Conservation (phyloP, 2,329 filamentous ascomycete genomes). For the Apiospora koreana region DNA sequence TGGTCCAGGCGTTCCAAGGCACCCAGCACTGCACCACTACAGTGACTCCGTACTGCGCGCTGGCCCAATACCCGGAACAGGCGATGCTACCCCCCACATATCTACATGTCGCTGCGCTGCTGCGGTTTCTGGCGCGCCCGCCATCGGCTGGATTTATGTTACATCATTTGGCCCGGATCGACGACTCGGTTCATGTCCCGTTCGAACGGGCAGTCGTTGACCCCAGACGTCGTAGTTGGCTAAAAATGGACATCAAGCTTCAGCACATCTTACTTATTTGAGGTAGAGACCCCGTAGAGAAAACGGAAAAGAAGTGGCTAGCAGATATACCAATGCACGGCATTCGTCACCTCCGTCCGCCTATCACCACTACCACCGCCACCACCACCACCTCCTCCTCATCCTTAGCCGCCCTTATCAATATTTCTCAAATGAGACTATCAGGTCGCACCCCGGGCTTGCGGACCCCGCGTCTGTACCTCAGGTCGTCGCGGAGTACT, state of each 20-base stretch:
- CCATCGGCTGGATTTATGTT: neutral
- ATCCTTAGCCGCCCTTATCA: neutral
- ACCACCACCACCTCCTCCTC: neutral
- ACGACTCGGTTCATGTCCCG: neutral
- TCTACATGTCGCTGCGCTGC: no score
- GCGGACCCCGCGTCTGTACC: slow-evolving; percentile 3
- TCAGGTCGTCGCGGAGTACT: neutral
- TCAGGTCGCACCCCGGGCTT: neutral
- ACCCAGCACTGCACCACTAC: neutral
- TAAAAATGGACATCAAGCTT: neutral
- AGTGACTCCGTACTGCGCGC: neutral
- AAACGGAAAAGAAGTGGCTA: neutral
- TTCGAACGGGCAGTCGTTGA: neutral
- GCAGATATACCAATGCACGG: neutral
- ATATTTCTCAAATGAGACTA: neutral
- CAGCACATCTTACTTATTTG: neutral
- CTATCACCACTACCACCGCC: neutral
- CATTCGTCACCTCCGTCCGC: neutral
- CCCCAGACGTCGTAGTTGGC: neutral
- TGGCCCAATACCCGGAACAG: neutral
- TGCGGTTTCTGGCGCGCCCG: neutral
- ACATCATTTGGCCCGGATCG: slow-evolving; percentile 4
- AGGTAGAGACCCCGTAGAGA: neutral
- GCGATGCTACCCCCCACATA: neutral
- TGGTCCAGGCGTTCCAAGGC: neutral